phyloP scores from a whole-genome alignment of 441 rosid species.

The Raphanus hybrid region DNA sequence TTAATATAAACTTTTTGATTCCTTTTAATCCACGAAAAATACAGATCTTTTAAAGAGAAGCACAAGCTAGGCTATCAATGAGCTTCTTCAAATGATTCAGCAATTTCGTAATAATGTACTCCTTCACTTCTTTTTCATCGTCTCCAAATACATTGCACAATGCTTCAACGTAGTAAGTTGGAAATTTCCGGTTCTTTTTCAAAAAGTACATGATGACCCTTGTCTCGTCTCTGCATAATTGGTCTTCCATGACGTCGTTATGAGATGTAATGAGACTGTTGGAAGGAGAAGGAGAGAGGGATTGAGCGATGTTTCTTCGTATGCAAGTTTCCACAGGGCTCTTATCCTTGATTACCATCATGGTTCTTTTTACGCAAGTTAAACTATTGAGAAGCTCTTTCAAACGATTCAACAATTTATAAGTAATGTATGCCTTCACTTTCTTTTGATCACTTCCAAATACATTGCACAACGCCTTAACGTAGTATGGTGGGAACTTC shows the following conservation, averaged over 20 bases:
- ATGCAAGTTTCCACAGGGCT: constrained; percentile 30
- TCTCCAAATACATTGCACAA: constrained; percentile 32
- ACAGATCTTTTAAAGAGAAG: not conserved
- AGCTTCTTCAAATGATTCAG: constrained; percentile 1
- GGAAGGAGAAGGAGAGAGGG: constrained; percentile 25
- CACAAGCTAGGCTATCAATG: not conserved
- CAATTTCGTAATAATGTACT: constrained; percentile 24
- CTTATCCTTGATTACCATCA: not conserved
- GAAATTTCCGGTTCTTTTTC: constrained; percentile 6
- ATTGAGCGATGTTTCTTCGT: constrained; percentile 6
- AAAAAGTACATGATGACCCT: constrained; percentile 13
- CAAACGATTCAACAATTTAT: constrained; percentile 12
- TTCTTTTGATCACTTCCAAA: not conserved
- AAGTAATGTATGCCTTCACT: constrained; percentile 19
- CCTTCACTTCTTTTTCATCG: constrained; percentile 21
- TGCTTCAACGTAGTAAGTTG: constrained; percentile 29
- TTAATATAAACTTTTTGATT: not conserved
- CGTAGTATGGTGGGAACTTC: constrained; percentile 30
- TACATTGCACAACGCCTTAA: constrained; percentile 37
- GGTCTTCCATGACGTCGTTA: not conserved
- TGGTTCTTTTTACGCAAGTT: constrained; percentile 6
- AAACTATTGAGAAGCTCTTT: constrained; percentile 15
- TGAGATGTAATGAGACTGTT: not conserved
- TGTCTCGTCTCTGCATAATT: constrained; percentile 11
- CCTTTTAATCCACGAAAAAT: not conserved